These are phyloP conservation scores for Phytophthora foliorum DNA, from an alignment of 352 stramenopile species.

Conservation along the genomic window DNA sequence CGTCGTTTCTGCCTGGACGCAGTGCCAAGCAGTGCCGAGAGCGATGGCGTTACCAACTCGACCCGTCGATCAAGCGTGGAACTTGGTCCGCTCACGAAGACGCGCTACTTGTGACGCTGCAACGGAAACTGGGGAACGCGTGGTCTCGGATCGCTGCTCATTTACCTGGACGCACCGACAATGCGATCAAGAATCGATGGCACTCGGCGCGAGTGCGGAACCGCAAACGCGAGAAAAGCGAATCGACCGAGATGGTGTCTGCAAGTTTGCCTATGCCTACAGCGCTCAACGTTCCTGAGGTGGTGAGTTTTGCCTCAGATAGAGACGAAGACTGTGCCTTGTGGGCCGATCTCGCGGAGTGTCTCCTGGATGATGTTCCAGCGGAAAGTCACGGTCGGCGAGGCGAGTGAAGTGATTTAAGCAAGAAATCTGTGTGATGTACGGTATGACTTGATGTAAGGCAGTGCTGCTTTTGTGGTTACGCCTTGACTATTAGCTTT, in stretches of 20 bases:
- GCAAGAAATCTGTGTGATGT: not conserved
- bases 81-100: constrained; percentile 54
- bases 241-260: not conserved
- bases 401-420: not conserved
- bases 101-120: constrained; percentile 36
- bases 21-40: constrained; percentile 83
- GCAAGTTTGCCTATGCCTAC: not conserved
- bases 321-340: not conserved
- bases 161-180: constrained; percentile 61
- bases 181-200: constrained; percentile 68
- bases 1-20: constrained; percentile 63
- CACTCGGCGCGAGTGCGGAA: constrained; percentile 32
- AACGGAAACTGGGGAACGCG: constrained; percentile 47
- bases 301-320: not conserved
- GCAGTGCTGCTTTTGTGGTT: not conserved
- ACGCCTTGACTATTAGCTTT: not conserved
- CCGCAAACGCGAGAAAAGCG: not conserved
- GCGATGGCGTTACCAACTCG: constrained; percentile 48
- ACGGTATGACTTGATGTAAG: not conserved
- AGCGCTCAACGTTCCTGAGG: not conserved
- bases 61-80: constrained; percentile 52
- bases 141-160: constrained; percentile 59
- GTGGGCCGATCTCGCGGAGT: constrained; percentile 5
- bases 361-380: constrained; percentile 2
- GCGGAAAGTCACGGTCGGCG: not conserved